Evolutionary conservation across 495 filamentous ascomycete genomes (phyloP).

Genomic region (Penicillium crystallinum): DNA sequence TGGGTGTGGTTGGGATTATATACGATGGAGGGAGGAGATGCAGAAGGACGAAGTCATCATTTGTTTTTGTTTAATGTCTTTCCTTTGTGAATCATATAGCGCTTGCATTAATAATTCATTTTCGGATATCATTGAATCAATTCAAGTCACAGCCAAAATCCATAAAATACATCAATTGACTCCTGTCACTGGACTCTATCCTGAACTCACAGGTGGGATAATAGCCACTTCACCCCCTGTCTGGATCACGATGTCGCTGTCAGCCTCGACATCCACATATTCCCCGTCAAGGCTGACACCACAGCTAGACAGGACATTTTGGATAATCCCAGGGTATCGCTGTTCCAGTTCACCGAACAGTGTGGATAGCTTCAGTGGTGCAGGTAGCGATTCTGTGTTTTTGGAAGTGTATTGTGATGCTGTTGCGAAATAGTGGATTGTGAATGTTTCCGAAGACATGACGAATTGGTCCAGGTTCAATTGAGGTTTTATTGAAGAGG

Average conservation of each 20-base stretch:
- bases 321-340: conserved; percentile 72
- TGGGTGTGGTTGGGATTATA: too few species aligned
- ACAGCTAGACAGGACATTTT: conserved; percentile 67
- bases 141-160: background rate
- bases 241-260: conserved; percentile 48
- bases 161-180: conserved; percentile 1
- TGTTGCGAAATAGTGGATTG: conserved; percentile 81
- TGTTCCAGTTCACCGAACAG: conserved; percentile 71
- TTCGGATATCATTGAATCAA: background rate
- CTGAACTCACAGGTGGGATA: conserved; percentile 89
- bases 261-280: conserved; percentile 68
- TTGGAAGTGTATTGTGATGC: conserved; percentile 69
- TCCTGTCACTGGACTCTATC: conserved; percentile 13
- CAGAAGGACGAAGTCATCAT: background rate
- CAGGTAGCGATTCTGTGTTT: conserved; percentile 63
- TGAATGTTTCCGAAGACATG: conserved; percentile 49
- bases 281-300: conserved; percentile 82
- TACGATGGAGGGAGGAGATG: background rate
- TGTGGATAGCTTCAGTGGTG: conserved; percentile 60
- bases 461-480: too few species aligned
- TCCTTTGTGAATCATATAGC: background rate
- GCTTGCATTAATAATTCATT: conserved; percentile 1
- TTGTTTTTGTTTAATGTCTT: background rate
- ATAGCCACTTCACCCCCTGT: conserved; percentile 88
- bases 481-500: background rate